phyloP scores from a whole-genome alignment of 2,329 filamentous ascomycete species.

The Hymenoscyphus occultus region DNA sequence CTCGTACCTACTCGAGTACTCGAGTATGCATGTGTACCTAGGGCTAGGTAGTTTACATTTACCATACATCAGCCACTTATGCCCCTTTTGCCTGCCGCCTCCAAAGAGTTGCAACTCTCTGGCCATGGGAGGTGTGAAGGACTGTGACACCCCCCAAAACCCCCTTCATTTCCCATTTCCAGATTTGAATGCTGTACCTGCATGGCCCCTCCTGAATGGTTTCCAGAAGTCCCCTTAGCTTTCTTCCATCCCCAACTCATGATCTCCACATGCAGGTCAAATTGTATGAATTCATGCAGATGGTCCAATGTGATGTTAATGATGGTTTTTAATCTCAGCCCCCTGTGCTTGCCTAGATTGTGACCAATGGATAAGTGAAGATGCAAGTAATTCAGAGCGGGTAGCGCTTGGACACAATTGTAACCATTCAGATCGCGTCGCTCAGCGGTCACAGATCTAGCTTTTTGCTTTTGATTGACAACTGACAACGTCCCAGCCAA shows the following conservation, averaged over 20 bases:
- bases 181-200: not conserved
- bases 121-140: no score
- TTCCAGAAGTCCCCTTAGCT: not conserved
- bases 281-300: constrained; percentile 6
- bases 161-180: no score
- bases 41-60: no score
- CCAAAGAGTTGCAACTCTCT: no score
- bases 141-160: no score
- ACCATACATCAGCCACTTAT: no score
- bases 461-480: constrained; percentile 4
- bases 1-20: no score
- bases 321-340: constrained; percentile 4
- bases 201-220: constrained; percentile 12
- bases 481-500: not conserved
- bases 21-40: no score
- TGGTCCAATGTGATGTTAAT: constrained; percentile 4
- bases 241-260: not conserved
- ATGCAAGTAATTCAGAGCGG: not conserved
- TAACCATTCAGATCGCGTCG: constrained; percentile 5
- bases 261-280: not conserved
- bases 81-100: no score
- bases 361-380: constrained; percentile 9
- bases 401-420: constrained; percentile 14
- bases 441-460: constrained; percentile 10
- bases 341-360: constrained; percentile 8